Evolutionary conservation across 352 stramenopile genomes (phyloP), one percentile per base, ranked within the genome.

Genomic region (Phytophthora tentaculata): DNA sequence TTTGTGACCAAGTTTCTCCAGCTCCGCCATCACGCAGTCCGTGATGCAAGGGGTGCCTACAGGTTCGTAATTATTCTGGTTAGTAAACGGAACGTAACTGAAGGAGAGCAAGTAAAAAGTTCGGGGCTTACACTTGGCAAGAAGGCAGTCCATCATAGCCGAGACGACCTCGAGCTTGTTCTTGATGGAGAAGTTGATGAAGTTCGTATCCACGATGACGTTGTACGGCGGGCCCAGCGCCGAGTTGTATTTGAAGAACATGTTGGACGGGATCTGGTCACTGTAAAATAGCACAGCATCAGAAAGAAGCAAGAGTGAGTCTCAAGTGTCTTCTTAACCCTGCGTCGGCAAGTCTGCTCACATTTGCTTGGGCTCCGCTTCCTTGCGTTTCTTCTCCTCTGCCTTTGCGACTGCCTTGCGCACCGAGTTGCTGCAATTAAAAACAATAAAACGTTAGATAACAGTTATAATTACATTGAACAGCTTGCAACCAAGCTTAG

Each of bases 161-260:
- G 98, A 98, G 19, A 99, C 91, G 39, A 99, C 92, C 74, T 99
- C 98, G 60, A 99, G 90, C 73, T 98, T 98, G 88, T 99, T 98
- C 65, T 98, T 98, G 82, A 99, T 99, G 37, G 94, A 99, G 68
- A 99, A 99, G 78, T 99, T 99, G 80, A 99, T 99, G 88, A 99
- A 99, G 80, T 99, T 99, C 20, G 98, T 99, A 91, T 99, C 98
- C 49, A 99, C 88, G 14, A 99, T 80, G 44, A 99, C 90, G 80
- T 98, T 97, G 81, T 99, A 99, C 35, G 98, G 98, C 39, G 96
- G 96, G 5, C 98, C 98, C 16, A 99, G 84, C 48, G 98, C 94
- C 24, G 97, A 94, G 77, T 99, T 99, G 91, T 99, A 99, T 76
- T 99, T 97, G 84, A 99, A 99, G 77, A 99, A 99, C 69, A 99